Conservation (phyloP, 805 yeast species). For the Tetrapisispora pingtungensis region DNA sequence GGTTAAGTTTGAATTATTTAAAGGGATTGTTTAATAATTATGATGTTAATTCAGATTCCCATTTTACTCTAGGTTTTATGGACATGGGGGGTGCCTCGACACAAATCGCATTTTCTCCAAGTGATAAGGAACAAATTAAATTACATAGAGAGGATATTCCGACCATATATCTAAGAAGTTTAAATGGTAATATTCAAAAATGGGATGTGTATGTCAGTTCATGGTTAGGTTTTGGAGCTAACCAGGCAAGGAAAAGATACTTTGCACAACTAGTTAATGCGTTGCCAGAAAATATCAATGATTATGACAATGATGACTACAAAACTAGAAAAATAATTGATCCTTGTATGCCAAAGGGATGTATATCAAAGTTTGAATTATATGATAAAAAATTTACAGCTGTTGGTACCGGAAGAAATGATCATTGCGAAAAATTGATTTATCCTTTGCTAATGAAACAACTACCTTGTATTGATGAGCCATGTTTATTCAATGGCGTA, state of each 20-base stretch:
- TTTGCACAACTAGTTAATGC: conserved; percentile 44
- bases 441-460: conserved; percentile 72
- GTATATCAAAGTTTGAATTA: conserved; percentile 37
- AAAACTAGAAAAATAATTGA: conserved; percentile 39
- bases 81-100: conserved; percentile 99
- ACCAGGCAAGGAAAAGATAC: conserved; percentile 76
- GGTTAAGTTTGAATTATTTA: conserved; percentile 85
- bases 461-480: conserved; percentile 74
- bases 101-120: conserved; percentile 88
- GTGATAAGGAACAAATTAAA: conserved; percentile 43
- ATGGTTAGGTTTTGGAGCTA: conserved; percentile 97
- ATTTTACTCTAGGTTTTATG: conserved; percentile 80
- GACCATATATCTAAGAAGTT: conserved; percentile 50
- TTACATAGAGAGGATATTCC: conserved; percentile 68
- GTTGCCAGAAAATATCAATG: conserved; percentile 40
- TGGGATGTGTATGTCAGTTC: conserved; percentile 91
- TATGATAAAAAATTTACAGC: conserved; percentile 40
- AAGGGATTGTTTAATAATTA: conserved; percentile 52
- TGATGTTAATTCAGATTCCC: conserved; percentile 28
- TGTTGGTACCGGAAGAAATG: conserved; percentile 71
- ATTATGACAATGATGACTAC: conserved; percentile 37
- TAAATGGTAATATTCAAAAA: conserved; percentile 58
- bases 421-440: conserved; percentile 56
- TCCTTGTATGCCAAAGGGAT: conserved; percentile 73
- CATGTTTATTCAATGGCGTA: conserved; percentile 90